These are phyloP conservation scores for Blepharisma japonicum DNA, from an alignment of 73 alveolate species.

Conservation along the genomic window DNA sequence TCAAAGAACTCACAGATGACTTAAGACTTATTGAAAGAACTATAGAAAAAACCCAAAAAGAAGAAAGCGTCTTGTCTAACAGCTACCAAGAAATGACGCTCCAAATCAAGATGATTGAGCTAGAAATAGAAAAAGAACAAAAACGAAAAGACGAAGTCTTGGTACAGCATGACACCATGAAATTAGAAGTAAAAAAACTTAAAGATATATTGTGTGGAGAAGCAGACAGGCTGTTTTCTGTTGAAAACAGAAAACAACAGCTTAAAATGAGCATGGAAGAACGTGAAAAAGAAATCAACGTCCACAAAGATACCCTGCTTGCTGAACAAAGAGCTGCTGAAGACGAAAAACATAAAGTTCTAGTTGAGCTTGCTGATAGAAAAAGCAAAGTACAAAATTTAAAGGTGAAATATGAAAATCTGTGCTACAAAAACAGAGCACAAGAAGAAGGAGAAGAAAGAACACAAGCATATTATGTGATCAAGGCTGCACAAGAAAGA, in stretches of 20 bases:
- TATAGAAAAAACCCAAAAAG: conserved; percentile 65
- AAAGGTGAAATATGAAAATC: conserved; percentile 77
- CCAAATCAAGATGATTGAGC: conserved; percentile 86
- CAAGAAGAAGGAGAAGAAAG: conserved; percentile 94
- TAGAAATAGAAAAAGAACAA: conserved; percentile 76
- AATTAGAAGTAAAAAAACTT: conserved; percentile 94
- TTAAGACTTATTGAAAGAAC: conserved; percentile 71
- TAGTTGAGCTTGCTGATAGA: conserved; percentile 92
- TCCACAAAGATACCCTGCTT: conserved; percentile 87
- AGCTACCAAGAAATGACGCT: conserved; percentile 83
- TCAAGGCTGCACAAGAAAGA: conserved; percentile 96
- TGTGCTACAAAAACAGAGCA: conserved; percentile 75
- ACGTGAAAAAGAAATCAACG: conserved; percentile 92
- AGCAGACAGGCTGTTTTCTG: conserved; percentile 90
- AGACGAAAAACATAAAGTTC: conserved; percentile 97
- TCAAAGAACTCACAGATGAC: conserved; percentile 74
- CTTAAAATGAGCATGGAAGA: conserved; percentile 96
- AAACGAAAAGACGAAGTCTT: conserved; percentile 87
- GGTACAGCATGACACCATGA: conserved; percentile 96
- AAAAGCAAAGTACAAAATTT: conserved; percentile 90
- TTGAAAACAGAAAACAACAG: conserved; percentile 94
- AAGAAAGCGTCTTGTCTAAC: conserved; percentile 62
- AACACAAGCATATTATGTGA: conserved; percentile 95
- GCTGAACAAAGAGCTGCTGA: conserved; percentile 93
- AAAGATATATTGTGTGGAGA: conserved; percentile 85